Evolutionary conservation across 352 stramenopile species (phyloP), one percentile per base, ranked within the genome.

Genomic region (Phytopythium delawarense): DNA sequence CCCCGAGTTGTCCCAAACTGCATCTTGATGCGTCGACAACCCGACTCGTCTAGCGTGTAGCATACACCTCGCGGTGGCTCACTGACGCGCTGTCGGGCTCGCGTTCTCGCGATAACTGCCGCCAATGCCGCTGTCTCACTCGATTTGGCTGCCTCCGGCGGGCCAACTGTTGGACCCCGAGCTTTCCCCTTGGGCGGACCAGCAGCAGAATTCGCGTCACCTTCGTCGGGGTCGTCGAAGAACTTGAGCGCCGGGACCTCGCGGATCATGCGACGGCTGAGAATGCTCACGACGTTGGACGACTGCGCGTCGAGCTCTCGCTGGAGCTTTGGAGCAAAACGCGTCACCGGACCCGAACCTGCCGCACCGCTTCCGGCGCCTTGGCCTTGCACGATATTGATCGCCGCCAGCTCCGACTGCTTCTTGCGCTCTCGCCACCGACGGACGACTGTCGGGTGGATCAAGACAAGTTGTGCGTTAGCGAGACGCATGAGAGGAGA

Each of bases 221-320:
- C 39, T 8, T 46, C 21, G 30, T 72, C 51, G 25, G 28, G 63
- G 59, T 88, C 79, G 58, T 90, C 79, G 54, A 93, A 93, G 70
- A 91, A 93, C 48, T 90, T 87, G 25, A 93, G 69, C 6, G 84
- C 84, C 0, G 80, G 84, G 20, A 93, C 81, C 34, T 91, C 77
- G 28, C 80, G 74, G 48, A 91, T 87, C 61, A 91, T 68, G n/a
- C 81, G 73, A 11, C 78, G 78, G 60, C 81, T 90, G 65, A 93
- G 62, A 45, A 93, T 91, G 21, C 80, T 81, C 11, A 89, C 80
- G 35, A 93, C 77, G 63, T 86, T 87, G 7, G 75, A 78, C 30
- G 83, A 84, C 53, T 90, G 72, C 1, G 81, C 76, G 34, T 71
- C 66, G 21, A 89, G 61, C 51, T 89, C 79, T 18, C 73, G 80